Base-by-base conservation (phyloP, 768 basidiomycete genomes). In the Leucocoprinus birnbaumii region DNA sequence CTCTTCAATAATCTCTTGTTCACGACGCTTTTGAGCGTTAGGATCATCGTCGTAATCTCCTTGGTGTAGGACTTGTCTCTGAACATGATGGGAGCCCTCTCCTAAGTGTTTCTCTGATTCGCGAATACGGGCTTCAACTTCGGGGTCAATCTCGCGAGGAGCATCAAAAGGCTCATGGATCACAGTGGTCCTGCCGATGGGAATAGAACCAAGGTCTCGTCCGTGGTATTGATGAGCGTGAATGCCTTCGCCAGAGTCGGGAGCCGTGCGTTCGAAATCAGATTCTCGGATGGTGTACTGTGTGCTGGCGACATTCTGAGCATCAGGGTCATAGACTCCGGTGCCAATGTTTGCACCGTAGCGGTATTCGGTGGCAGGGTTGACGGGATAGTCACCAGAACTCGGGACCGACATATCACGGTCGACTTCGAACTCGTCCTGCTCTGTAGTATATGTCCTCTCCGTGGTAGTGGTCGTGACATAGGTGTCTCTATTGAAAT, bases 221-320 rank as follows among this genome's bases (percentile, higher is more conserved):
- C 31, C 43, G 26, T 34, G 42, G 19, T 45, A 53, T 13, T 45
- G 52, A 4, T 22, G 31, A 22, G 43, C 52, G 14, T 53, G 52
- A 25, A 53, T 46, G 22, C 52, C 43, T 45, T 44, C 26, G 16
- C 52, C 52, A 24, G 52, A 45, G 13, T 53, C 35, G 18, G 44
- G 44, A 11, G 43, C 34, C 2, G 52, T 53, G 13, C 10, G 22
- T 25, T 45, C 7, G n/a, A 53, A 53, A 22, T 53, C 51, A 5
- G 51, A 31, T 3, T 53, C 21, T 8, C 9, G 42, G 5, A 53
- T 53, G 10, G 19, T 53, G 42, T 53, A 45, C 11, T 11, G 11
- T 3, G 43, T 19, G n/a, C 35, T 16, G 21, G 27, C 27, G 1
- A 44, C 13, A 37, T 43, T n/a, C 11, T 42, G 42, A 14, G 10